Evolutionary conservation across 306 rosid species (phyloP).

Genomic region (Rosa rugosa): DNA sequence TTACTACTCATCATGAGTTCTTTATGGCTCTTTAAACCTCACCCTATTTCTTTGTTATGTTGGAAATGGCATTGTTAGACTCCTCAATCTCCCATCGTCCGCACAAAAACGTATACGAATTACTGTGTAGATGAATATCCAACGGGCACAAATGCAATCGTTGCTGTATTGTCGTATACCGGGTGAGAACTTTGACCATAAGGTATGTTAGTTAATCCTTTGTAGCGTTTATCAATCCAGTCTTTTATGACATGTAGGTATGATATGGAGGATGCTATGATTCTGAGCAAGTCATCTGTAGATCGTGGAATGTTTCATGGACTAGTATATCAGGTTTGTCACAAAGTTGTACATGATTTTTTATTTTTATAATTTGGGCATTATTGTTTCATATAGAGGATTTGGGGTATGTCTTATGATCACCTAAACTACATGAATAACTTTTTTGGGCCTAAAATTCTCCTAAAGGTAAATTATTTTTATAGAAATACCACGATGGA

Average conservation of each 20-base stretch:
- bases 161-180: conserved; percentile 93
- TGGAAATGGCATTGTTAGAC: conserved; percentile 50
- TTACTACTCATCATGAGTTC: background rate
- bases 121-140: conserved; percentile 81
- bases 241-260: conserved; percentile 50
- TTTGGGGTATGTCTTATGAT: background rate
- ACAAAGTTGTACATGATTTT: background rate
- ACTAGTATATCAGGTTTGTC: conserved; percentile 80
- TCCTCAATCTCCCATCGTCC: conserved; percentile 90
- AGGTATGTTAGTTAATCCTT: background rate
- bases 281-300: conserved; percentile 89
- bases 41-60: background rate
- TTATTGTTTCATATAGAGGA: background rate
- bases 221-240: conserved; percentile 10
- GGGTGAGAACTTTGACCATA: conserved; percentile 55
- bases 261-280: conserved; percentile 99
- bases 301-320: conserved; percentile 99
- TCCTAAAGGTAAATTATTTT: background rate
- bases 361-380: no score
- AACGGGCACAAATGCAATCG: conserved; percentile 93
- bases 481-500: background rate
- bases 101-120: conserved; percentile 65
- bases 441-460: background rate
- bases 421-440: background rate
- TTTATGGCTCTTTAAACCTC: background rate